phyloP scores from a whole-genome alignment of 2,329 filamentous ascomycete genomes.

The Cercospora brassicicola region DNA sequence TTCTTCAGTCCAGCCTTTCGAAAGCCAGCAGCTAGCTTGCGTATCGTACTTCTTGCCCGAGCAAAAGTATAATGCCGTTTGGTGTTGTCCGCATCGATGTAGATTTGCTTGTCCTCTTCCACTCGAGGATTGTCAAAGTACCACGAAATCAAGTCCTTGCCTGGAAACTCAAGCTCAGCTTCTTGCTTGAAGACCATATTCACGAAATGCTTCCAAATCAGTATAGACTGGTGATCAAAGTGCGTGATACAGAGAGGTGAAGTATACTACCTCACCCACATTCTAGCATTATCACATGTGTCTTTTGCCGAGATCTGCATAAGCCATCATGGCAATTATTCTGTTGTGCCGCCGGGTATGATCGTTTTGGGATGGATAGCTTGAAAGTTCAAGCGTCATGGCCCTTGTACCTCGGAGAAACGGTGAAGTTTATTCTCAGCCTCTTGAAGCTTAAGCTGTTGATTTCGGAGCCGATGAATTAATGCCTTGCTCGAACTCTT shows the following conservation, averaged over 20 bases:
- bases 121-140: conserved; percentile 52
- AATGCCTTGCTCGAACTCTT: neutral
- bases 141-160: conserved; percentile 55
- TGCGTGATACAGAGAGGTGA: neutral
- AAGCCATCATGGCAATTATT: conserved; percentile 2
- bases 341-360: conserved; percentile 3
- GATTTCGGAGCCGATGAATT: conserved; percentile 1
- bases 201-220: neutral
- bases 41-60: conserved; percentile 47
- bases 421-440: neutral
- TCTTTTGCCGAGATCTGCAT: neutral
- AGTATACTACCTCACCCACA: neutral
- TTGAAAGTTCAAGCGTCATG: conserved; percentile 6
- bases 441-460: neutral
- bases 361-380: conserved; percentile 4
- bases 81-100: conserved; percentile 46
- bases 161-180: conserved; percentile 41
- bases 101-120: conserved; percentile 52
- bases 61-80: conserved; percentile 46
- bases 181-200: conserved; percentile 25
- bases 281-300: neutral
- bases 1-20: conserved; percentile 47
- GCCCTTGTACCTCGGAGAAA: neutral
- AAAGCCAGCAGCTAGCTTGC: conserved; percentile 54
- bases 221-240: neutral